These are phyloP conservation scores for Epithemia pelagica DNA, from an alignment of 108 stramenopile species.

Conservation along the genomic window DNA sequence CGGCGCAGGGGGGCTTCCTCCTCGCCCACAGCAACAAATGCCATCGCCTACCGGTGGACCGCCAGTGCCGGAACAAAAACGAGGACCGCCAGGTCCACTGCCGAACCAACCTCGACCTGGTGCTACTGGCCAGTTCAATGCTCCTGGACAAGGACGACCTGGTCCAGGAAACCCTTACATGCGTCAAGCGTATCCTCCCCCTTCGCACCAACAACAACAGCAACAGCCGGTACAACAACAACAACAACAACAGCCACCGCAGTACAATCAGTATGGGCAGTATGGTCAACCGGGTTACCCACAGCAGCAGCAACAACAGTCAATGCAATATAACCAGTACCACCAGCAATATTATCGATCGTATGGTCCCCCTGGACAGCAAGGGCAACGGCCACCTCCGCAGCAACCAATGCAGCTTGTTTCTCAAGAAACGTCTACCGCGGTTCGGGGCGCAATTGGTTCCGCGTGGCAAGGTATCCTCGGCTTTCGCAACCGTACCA, in stretches of 20 bases:
- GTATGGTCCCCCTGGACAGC: slow-evolving; percentile 12
- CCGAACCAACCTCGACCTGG: background rate
- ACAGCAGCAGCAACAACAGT: slow-evolving; percentile 14
- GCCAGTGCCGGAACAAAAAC: background rate
- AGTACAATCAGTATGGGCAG: slow-evolving; percentile 7
- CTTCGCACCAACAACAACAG: slow-evolving; percentile 3
- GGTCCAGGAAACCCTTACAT: background rate
- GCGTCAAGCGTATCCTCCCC: slow-evolving; percentile 8
- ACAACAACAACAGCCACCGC: slow-evolving; percentile 13
- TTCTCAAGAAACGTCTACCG: slow-evolving; percentile 1
- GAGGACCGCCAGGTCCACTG: background rate
- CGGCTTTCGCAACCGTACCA: slow-evolving; percentile 41
- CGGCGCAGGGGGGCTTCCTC: background rate
- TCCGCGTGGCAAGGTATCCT: slow-evolving; percentile 46
- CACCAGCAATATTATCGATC: slow-evolving; percentile 12
- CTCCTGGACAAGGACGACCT: background rate
- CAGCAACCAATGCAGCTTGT: slow-evolving; percentile 20
- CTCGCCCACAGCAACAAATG: background rate
- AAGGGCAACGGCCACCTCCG: slow-evolving; percentile 4
- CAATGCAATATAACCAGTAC: slow-evolving; percentile 16
- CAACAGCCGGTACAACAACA: slow-evolving; percentile 13
- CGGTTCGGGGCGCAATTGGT: slow-evolving; percentile 40
- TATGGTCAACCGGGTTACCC: slow-evolving; percentile 1
- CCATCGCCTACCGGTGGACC: slow-evolving; percentile 1
- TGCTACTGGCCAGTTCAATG: background rate